Base-by-base conservation (phyloP, 495 filamentous ascomycete species). In the Aspergillus carlsbadensis region DNA sequence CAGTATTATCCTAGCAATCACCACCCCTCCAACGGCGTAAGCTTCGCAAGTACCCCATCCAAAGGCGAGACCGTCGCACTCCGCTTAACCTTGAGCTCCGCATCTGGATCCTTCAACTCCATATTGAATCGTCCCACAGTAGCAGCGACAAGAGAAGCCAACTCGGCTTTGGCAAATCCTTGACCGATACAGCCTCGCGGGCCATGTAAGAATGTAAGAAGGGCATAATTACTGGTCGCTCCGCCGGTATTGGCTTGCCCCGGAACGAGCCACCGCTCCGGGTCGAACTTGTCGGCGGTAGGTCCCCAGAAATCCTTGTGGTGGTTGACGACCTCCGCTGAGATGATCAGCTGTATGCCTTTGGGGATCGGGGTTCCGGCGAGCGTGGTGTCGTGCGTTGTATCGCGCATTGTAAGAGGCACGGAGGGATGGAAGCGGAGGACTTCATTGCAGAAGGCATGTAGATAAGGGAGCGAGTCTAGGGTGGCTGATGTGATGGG, bases 191-290 rank as follows among this genome's bases (percentile, higher is more conserved):
- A 96, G 34, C 85, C 81, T 15, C 90, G 76, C 3, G 91, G 90
- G 0, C 92, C 92, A 56, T 91, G 83, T 45, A 89, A 82, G 68
- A 96, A 96, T 0, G 91, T 92, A 61, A 96, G 81, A 52, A 91
- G 90, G 0, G 87, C 84, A 60, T 83, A 84, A 63, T 89, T 89
- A 64, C 81, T 79, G 55, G 73, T 70, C 75, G 89, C 67, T 62
- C 78, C 72, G 67, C 73, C 70, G 68, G 84, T 65, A 70, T 73
- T 73, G 6, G 76, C 70, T 62, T 78, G 41, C 17, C 77, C 77
- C n/a, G 70, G 65, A 18, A 74, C 73, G 73, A 83, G 71, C 87
- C 90, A 97, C 13, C 92, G 78, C 58, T 95, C 89, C 0, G 92
- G 92, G 22, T 82, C 77, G 75, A 95, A 96, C 24, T 84, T 78